Base-by-base conservation (phyloP, 306 rosid species). In the Fragaria iinumae region DNA sequence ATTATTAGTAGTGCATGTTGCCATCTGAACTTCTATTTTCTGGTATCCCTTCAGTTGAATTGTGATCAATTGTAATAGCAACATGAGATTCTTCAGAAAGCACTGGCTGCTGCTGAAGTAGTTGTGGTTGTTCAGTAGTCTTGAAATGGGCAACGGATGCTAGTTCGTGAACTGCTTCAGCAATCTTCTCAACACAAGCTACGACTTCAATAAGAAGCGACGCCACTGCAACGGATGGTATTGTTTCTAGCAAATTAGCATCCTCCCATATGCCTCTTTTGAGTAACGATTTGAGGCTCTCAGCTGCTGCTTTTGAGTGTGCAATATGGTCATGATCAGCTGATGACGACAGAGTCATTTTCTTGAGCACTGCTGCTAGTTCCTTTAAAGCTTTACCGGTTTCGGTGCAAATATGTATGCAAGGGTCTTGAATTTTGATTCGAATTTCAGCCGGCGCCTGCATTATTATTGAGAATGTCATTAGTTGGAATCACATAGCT, bases 311-410 rank as follows among this genome's bases (percentile, higher is more conserved):
- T 29, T 62, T 74, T 9, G 78, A 60, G 59, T 16, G 2, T 62
- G 56, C 23, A 18, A 74, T 44, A 23, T 59, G 70, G 18, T 44
- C 29, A 11, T 44, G 48, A 20, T 14, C 2, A 17, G 49, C 69
- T 27, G 44, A n/a, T 6, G 72, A 48, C n/a, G 83, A 32, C 52
- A 9, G 63, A 21, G 25, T 75, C 83, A 75, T 74, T 48, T 59
- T 68, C 57, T 36, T 62, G 9, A 75, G 29, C 1, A n/a, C 23
- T 14, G 76, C 59, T 23, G 80, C 71, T 39, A 80, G 29, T 48
- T 80, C 80, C 72, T 75, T 80, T 25, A 80, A 2, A 0, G 76
- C 80, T 69, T 75, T 80, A 25, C 83, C 66, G 1, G 76, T 59
- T 39, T 80, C 80, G 1, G 53, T 55, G 80, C 76, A 68, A 11